These are phyloP conservation scores for Trichoderma gamsii DNA, from an alignment of 495 filamentous ascomycete genomes.

Conservation along the genomic window DNA sequence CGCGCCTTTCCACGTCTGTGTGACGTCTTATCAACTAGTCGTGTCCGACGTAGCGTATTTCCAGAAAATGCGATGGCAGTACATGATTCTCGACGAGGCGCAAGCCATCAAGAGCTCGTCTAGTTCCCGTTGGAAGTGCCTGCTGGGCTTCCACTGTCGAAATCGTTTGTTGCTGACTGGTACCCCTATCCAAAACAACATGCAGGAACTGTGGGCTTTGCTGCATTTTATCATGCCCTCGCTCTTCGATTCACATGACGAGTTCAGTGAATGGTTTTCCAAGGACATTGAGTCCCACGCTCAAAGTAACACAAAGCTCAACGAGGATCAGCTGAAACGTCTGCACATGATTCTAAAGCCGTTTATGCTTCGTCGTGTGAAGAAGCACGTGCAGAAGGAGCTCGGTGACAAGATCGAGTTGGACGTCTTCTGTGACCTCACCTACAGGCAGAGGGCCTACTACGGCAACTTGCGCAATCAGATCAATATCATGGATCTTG, in stretches of 20 bases:
- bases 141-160: slow-evolving; percentile 90
- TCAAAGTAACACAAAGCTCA: slow-evolving; percentile 96
- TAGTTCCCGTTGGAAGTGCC: slow-evolving; percentile 92
- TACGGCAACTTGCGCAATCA: slow-evolving; percentile 88
- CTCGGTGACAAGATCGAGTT: slow-evolving; percentile 97
- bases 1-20: slow-evolving; percentile 87
- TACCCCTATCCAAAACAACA: slow-evolving; percentile 99
- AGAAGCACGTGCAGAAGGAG: slow-evolving; percentile 98
- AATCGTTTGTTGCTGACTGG: slow-evolving; percentile 92
- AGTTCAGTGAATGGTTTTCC: slow-evolving; percentile 99
- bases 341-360: slow-evolving; percentile 98
- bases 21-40: slow-evolving; percentile 96
- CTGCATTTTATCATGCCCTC: slow-evolving; percentile 99
- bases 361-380: slow-evolving; percentile 98
- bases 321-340: slow-evolving; percentile 93
- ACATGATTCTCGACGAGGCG: slow-evolving; percentile 98
- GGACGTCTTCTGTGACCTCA: slow-evolving; percentile 94
- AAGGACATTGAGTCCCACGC: slow-evolving; percentile 99
- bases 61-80: slow-evolving; percentile 98
- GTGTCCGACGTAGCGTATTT: slow-evolving; percentile 94
- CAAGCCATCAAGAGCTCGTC: slow-evolving; percentile 98
- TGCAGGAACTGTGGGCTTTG: slow-evolving; percentile 98
- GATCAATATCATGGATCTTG: slow-evolving; percentile 97
- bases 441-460: slow-evolving; percentile 92
- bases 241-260: slow-evolving; percentile 95